These are phyloP conservation scores for Vachellia pachyceras DNA, from an alignment of 306 rosid genomes.

Conservation along the genomic window DNA sequence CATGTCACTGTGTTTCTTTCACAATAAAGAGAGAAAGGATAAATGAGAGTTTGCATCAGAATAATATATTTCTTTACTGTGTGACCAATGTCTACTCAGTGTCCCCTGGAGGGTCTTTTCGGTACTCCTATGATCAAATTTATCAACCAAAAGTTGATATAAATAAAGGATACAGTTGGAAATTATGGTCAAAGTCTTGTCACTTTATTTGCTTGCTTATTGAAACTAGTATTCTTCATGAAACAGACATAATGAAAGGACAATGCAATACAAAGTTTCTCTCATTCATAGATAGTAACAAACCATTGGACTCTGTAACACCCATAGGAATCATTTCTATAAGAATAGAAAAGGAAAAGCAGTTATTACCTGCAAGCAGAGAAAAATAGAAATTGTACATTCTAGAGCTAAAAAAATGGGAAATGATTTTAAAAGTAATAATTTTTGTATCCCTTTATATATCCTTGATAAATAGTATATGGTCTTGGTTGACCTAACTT, in stretches of 20 bases:
- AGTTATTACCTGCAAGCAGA: conserved; percentile 52
- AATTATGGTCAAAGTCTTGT: background rate
- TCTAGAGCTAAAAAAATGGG: conserved; percentile 52
- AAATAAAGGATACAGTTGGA: background rate
- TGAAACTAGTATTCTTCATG: conserved; percentile 23
- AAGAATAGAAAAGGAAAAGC: conserved; percentile 11
- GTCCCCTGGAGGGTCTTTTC: conserved; percentile 28
- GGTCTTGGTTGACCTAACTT: conserved; percentile 28
- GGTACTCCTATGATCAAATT: conserved; percentile 8
- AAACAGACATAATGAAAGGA: conserved; percentile 3
- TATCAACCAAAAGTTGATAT: background rate
- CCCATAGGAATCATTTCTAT: conserved; percentile 48
- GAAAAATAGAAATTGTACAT: conserved; percentile 47
- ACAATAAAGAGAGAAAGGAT: conserved; percentile 29
- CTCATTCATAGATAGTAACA: conserved; percentile 48
- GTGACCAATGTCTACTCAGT: conserved; percentile 34
- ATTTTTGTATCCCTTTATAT: conserved; percentile 28
- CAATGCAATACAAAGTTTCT: conserved; percentile 38
- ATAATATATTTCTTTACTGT: conserved; percentile 36
- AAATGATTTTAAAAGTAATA: conserved; percentile 44
- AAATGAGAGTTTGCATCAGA: conserved; percentile 28
- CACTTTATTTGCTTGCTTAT: conserved; percentile 28
- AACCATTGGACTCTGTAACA: conserved; percentile 47
- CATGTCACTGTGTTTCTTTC: conserved; percentile 48
- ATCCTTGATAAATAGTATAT: conserved; percentile 31